Conservation (phyloP, 306 rosid genomes). For the Citrullus colocynthis region DNA sequence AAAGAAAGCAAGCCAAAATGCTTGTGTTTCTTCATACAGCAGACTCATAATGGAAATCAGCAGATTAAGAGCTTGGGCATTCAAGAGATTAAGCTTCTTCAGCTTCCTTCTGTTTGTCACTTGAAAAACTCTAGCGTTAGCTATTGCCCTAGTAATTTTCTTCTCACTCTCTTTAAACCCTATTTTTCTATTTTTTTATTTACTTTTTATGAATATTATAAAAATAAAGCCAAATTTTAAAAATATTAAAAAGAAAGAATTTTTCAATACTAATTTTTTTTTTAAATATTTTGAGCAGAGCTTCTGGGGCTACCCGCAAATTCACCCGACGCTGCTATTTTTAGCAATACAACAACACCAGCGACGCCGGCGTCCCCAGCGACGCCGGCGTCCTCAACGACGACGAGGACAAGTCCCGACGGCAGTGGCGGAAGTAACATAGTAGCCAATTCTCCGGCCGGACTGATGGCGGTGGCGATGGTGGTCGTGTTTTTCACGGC, state of each 20-base stretch:
- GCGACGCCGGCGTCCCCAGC: background rate
- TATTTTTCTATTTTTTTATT: no score
- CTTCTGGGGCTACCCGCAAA: constrained; percentile 51
- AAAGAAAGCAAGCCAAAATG: constrained; percentile 52
- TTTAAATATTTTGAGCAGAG: constrained; percentile 21
- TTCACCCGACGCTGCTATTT: constrained; percentile 74
- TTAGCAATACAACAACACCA: constrained; percentile 23
- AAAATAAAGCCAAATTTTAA: no score
- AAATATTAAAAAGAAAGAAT: no score
- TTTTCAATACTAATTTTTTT: no score
- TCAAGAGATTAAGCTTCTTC: constrained; percentile 46
- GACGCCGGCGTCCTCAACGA: background rate
- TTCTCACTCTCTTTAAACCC: background rate
- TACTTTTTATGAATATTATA: no score
- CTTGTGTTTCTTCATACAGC: constrained; percentile 55
- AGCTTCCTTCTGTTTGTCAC: constrained; percentile 56
- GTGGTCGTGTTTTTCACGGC: constrained; percentile 7
- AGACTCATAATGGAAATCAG: constrained; percentile 35
- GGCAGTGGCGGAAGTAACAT: constrained; percentile 9
- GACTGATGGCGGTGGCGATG: constrained; percentile 18
- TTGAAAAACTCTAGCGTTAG: constrained; percentile 39
- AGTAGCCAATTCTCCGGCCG: constrained; percentile 10
- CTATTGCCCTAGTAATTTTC: constrained; percentile 57
- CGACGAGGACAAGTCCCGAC: background rate
- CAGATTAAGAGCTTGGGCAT: constrained; percentile 45